Base-by-base conservation (phyloP, 768 basidiomycete genomes). In the Lyophyllum semitale region DNA sequence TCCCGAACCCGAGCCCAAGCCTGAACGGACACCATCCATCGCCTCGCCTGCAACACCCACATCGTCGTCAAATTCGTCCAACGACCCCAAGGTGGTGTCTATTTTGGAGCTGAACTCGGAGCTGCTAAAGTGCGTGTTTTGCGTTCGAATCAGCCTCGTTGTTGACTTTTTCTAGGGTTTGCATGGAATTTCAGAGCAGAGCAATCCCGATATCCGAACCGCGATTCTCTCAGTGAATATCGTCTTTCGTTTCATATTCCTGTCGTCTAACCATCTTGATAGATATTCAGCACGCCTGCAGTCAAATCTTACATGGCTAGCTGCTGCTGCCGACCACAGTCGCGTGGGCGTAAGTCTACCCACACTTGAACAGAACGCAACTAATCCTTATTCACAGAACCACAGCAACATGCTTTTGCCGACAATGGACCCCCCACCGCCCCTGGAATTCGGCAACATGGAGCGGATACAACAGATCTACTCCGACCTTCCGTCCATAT, bases 101-200 rank as follows among this genome's bases (percentile, higher is more conserved):
- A 77, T 91, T 41, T 68, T 92, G 40, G 84, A 88, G 53, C 72
- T 91, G 30, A 91, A 91, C 59, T 70, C 77, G 0, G 88, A 91
- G 57, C 71, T 92, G 37, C 68, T 91, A 54, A 86, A 80, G 90
- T 91, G 52, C 33, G 80, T 68, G 29, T 40, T 37, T 48, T 49
- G 13, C 42, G 29, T 45, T 58, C 52, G 38, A 27, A 41, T 58
- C 22, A 53, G 27, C 13, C 41, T 17, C 22, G 22, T 13, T 52
- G 38, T 35, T 53, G 25, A 60, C 38, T 35, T 51, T 54, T 54
- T 37, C 1, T 52, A 91, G 89, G 66, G 76, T 85, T 25, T 84
- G 81, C 59, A 75, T 83, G 69, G 81, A 84, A 59, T 79, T 88
- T 49, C 87, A 87, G 64, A 69, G 62, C 33, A 84, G 79, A 61